Percentiles rank a stretch among this genome's conserved stretches.
phyloP scores from a whole-genome alignment of 2,329 filamentous ascomycete genomes.

The Hymenoscyphus occultus region DNA sequence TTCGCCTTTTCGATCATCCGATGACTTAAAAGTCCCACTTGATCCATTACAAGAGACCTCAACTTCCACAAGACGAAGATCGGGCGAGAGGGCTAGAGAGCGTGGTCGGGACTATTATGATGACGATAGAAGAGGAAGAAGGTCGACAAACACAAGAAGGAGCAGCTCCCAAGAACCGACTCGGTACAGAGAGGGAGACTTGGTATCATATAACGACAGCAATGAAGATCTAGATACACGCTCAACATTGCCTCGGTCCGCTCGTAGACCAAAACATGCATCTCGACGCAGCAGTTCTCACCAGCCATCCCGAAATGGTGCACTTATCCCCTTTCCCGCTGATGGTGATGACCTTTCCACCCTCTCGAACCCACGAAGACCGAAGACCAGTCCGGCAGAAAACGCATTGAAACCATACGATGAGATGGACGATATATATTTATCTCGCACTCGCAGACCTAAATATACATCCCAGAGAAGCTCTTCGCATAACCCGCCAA shows the following conservation, averaged over 20 bases:
- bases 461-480: slow-evolving; percentile 9
- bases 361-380: not conserved
- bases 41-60: not conserved
- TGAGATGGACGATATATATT: slow-evolving; percentile 6
- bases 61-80: not conserved
- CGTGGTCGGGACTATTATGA: not conserved
- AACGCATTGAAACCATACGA: slow-evolving; percentile 4
- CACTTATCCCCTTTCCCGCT: not conserved
- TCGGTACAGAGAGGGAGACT: not conserved
- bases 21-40: not conserved
- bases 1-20: slow-evolving; percentile 7
- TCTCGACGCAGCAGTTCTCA: slow-evolving; percentile 15
- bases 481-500: slow-evolving; percentile 6
- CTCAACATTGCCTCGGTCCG: not conserved
- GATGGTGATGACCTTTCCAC: not conserved
- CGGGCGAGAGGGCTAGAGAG: not conserved
- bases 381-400: not conserved
- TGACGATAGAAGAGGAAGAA: not conserved
- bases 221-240: not conserved
- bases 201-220: not conserved
- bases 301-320: slow-evolving; percentile 2
- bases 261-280: slow-evolving; percentile 7
- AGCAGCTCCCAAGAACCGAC: slow-evolving; percentile 9
- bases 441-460: slow-evolving; percentile 4
- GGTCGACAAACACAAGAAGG: slow-evolving; percentile 4